Evolutionary conservation across 2,329 filamentous ascomycete genomes (phyloP).

Genomic region (Orbilia blumenaviensis): DNA sequence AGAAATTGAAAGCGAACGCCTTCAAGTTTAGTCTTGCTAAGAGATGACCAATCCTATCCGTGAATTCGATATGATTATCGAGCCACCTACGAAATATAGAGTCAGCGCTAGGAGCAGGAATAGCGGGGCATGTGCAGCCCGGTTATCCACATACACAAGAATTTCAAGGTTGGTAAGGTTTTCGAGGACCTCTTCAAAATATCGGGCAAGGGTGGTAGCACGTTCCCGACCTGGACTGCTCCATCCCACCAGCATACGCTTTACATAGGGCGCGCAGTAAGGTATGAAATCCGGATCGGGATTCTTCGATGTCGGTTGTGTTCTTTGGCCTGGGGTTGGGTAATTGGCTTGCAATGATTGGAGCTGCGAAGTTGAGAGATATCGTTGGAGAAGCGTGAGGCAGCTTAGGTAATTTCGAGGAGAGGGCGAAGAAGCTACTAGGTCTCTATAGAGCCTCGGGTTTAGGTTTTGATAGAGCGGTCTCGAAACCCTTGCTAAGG

Average conservation of each 20-base stretch:
- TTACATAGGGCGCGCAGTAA: slow-evolving; percentile 29
- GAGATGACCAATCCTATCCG: background rate
- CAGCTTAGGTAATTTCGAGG: slow-evolving; percentile 15
- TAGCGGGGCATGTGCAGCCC: background rate
- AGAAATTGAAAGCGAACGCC: slow-evolving; percentile 35
- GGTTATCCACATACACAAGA: slow-evolving; percentile 4
- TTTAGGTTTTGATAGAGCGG: slow-evolving; percentile 18
- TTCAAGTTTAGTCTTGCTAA: slow-evolving; percentile 8
- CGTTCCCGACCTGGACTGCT: slow-evolving; percentile 20
- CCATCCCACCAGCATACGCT: slow-evolving; percentile 29
- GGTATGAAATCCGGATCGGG: background rate
- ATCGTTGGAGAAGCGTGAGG: background rate
- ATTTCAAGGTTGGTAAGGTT: slow-evolving; percentile 19
- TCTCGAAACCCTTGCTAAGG: slow-evolving; percentile 34
- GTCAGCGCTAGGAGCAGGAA: background rate
- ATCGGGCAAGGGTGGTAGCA: background rate
- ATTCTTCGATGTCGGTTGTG: background rate
- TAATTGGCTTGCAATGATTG: background rate
- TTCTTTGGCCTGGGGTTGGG: background rate
- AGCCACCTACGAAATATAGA: slow-evolving; percentile 6
- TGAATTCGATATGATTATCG: slow-evolving; percentile 24
- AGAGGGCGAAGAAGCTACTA: slow-evolving; percentile 25
- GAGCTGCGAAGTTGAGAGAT: slow-evolving; percentile 15
- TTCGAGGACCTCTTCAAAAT: slow-evolving; percentile 6
- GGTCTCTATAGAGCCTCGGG: slow-evolving; percentile 26